These are phyloP conservation scores for Hansenula sp. DNA, from an alignment of 1,139 yeast genomes.

Conservation along the genomic window DNA sequence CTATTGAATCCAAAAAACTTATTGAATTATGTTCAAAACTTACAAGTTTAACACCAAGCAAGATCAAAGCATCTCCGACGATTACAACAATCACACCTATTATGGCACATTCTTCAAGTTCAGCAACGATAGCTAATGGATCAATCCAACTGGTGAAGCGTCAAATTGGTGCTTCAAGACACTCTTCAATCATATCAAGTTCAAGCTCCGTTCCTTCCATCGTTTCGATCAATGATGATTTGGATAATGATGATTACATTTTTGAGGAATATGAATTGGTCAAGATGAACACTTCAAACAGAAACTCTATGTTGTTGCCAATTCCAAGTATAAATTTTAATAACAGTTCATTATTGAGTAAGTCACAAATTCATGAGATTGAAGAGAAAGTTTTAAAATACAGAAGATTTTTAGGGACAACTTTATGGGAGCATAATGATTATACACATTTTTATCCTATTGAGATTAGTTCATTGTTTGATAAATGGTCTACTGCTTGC, in stretches of 20 bases:
- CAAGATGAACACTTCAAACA: slow-evolving; percentile 24
- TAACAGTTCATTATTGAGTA: slow-evolving; percentile 25
- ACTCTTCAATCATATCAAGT: slow-evolving; percentile 25
- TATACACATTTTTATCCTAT: slow-evolving; percentile 18
- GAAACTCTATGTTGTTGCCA: slow-evolving; percentile 28
- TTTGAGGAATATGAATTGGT: slow-evolving; percentile 34
- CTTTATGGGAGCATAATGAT: slow-evolving; percentile 17
- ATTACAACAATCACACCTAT: slow-evolving; percentile 16
- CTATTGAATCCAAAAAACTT: slow-evolving; percentile 58
- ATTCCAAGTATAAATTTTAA: slow-evolving; percentile 27
- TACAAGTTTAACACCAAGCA: slow-evolving; percentile 21
- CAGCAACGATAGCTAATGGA: slow-evolving; percentile 20
- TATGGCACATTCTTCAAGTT: slow-evolving; percentile 21
- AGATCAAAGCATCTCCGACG: slow-evolving; percentile 26
- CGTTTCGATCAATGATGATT: slow-evolving; percentile 23
- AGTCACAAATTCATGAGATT: slow-evolving; percentile 26
- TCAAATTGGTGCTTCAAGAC: slow-evolving; percentile 25
- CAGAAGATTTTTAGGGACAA: slow-evolving; percentile 19
- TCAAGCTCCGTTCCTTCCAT: slow-evolving; percentile 24
- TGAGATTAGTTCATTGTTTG: slow-evolving; percentile 27
- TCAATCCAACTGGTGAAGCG: slow-evolving; percentile 41
- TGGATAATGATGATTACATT: slow-evolving; percentile 32
- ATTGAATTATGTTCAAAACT: slow-evolving; percentile 60
- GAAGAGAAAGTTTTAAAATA: slow-evolving; percentile 25
- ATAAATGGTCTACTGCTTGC: slow-evolving; percentile 33